These are phyloP conservation scores for Erythrophleum fordii DNA, from an alignment of 306 rosid species.

Conservation along the genomic window DNA sequence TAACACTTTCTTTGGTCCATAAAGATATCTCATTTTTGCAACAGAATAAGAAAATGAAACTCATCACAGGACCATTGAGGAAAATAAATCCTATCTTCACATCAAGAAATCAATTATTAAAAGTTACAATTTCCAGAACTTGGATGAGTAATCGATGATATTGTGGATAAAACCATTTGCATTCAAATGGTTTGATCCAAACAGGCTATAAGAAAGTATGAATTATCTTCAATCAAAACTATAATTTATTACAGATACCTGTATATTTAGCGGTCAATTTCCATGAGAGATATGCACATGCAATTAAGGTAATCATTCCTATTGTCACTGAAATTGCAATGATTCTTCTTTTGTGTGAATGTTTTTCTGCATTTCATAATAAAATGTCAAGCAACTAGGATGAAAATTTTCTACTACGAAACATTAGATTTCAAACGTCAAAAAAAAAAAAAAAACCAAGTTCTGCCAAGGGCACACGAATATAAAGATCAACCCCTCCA, in stretches of 20 bases:
- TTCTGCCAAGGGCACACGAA: slow-evolving; percentile 24
- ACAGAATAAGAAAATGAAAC: background rate
- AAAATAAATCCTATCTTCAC: background rate
- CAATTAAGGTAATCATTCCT: background rate
- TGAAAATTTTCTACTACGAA: background rate
- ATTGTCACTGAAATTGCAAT: background rate
- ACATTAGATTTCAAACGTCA: background rate
- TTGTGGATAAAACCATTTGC: background rate
- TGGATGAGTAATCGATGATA: background rate
- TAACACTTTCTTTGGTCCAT: background rate
- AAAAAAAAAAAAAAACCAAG: background rate
- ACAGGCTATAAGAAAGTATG: background rate
- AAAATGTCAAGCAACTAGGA: background rate
- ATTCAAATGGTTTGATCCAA: background rate
- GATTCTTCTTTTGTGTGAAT: background rate
- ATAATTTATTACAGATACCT: background rate
- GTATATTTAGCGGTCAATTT: background rate
- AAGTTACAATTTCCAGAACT: background rate
- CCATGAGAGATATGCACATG: background rate
- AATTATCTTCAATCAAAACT: background rate
- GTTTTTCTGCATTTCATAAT: background rate
- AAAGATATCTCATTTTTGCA: background rate
- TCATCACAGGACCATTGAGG: background rate
- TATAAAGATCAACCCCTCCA: slow-evolving; percentile 14
- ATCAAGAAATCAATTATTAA: background rate